Conservation (phyloP, 176 grass and related monocot species). For the Luzula sylvatica region DNA sequence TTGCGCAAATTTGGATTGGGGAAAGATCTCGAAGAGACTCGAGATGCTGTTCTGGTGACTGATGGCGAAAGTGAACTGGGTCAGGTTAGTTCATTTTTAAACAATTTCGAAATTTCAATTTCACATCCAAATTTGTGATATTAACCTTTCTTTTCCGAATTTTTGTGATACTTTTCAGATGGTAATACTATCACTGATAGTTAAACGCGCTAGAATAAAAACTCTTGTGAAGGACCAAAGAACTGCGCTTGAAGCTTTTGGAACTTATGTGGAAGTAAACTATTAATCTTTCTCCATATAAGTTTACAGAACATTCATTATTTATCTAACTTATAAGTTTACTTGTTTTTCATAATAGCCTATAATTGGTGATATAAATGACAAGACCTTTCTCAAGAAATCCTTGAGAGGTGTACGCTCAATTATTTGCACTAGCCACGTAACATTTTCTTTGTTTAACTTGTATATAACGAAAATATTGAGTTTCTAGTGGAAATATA, state of each 20-base stretch:
- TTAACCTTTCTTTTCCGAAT: background rate
- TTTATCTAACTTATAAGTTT: background rate
- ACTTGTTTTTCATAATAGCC: constrained; percentile 35
- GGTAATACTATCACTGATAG: constrained; percentile 72
- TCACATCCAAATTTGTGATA: background rate
- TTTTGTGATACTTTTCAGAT: constrained; percentile 34
- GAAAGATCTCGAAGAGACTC: constrained; percentile 47
- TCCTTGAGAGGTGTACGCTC: constrained; percentile 57
- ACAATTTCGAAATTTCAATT: background rate
- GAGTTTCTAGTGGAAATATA: too few relatives aligned
- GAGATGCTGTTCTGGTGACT: constrained; percentile 66
- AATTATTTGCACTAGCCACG: constrained; percentile 61
- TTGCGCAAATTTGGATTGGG: constrained; percentile 25
- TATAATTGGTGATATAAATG: constrained; percentile 55
- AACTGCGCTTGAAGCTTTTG: constrained; percentile 74
- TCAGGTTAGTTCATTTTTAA: constrained; percentile 30
- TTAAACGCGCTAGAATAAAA: constrained; percentile 91
- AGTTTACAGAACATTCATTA: too few relatives aligned
- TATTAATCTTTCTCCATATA: background rate
- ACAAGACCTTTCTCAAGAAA: constrained; percentile 63
- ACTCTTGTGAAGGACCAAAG: constrained; percentile 76
- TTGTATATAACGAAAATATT: too few relatives aligned
- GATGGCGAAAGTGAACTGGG: constrained; percentile 86
- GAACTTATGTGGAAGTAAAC: constrained; percentile 78
- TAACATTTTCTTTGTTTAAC: constrained; percentile 40